These are phyloP conservation scores for Endoconidiophora laricicola DNA, from an alignment of 2,329 filamentous ascomycete genomes.

Conservation along the genomic window DNA sequence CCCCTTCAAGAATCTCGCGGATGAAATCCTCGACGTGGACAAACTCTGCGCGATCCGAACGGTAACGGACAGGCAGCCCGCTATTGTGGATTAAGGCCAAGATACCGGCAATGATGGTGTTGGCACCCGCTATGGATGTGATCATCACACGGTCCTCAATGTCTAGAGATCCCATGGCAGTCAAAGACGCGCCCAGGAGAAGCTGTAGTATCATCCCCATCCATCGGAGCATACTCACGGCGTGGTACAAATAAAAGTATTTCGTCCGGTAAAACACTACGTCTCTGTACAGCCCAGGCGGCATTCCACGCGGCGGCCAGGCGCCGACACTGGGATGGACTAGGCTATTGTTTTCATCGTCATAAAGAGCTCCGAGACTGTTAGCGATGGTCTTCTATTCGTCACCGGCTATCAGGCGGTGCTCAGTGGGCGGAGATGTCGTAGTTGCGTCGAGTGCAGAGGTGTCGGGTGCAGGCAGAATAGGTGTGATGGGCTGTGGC, in stretches of 20 bases:
- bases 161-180: constrained; percentile 31
- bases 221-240: constrained; percentile 28
- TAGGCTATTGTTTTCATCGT: constrained; percentile 23
- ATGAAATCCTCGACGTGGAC: constrained; percentile 32
- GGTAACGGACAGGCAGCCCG: constrained; percentile 34
- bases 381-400: constrained; percentile 10
- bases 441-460: background rate
- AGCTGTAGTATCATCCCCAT: constrained; percentile 32
- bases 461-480: background rate
- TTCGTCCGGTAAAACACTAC: constrained; percentile 28
- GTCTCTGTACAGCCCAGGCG: constrained; percentile 32
- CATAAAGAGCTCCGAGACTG: constrained; percentile 9
- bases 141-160: constrained; percentile 22
- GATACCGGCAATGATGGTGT: constrained; percentile 33
- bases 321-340: constrained; percentile 26
- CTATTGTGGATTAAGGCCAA: constrained; percentile 37
- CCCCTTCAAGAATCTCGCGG: constrained; percentile 31
- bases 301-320: constrained; percentile 32
- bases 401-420: constrained; percentile 8
- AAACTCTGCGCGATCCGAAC: constrained; percentile 33
- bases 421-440: background rate
- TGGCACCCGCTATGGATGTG: constrained; percentile 32
- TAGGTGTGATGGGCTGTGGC: too few relatives aligned
- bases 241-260: constrained; percentile 28
- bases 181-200: constrained; percentile 31